These are phyloP conservation scores for Ophiostoma himal-ulmi DNA, from an alignment of 2,329 filamentous ascomycete genomes.

Conservation along the genomic window DNA sequence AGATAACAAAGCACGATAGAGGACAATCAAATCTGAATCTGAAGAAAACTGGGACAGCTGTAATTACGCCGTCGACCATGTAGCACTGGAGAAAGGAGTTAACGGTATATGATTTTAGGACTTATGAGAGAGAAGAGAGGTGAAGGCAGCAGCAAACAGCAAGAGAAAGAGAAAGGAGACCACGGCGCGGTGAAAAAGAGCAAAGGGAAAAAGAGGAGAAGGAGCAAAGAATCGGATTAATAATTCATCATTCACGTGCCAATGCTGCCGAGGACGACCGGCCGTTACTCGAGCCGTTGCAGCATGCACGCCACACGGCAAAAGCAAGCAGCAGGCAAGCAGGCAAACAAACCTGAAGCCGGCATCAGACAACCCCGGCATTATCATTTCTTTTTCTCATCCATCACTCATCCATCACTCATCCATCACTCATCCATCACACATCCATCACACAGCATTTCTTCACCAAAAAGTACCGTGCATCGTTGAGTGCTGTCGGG, in stretches of 20 bases:
- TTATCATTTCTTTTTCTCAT: background rate
- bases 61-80: background rate
- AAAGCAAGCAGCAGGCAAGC: background rate
- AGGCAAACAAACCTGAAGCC: background rate
- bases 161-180: no score
- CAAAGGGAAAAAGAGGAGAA: no score
- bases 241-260: background rate
- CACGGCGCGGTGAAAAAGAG: no score
- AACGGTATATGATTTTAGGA: background rate
- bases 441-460: background rate
- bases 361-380: background rate
- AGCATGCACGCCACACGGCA: background rate
- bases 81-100: background rate
- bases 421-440: background rate
- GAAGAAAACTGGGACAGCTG: background rate
- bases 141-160: no score
- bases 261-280: constrained; percentile 3
- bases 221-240: background rate
- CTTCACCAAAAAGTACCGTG: background rate
- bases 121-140: background rate
- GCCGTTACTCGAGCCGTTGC: background rate
- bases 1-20: background rate
- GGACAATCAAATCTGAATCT: background rate
- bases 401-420: no score
- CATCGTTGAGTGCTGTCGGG: background rate